Conservation (phyloP, 345 rosid genomes). For the Bruguiera gymnorhiza region DNA sequence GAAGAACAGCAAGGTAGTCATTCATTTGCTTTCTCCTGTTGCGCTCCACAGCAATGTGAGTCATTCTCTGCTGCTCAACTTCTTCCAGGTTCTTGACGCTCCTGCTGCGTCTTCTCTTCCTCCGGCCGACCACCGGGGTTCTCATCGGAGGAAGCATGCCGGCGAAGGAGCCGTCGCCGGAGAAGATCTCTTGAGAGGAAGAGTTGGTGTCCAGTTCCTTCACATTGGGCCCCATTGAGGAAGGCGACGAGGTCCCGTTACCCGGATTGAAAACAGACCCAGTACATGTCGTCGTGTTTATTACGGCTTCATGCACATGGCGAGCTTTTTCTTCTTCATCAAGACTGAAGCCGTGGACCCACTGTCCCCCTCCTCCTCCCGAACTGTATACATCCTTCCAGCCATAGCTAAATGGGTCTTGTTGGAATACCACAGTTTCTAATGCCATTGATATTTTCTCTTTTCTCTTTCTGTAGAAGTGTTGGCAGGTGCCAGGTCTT, state of each 20-base stretch:
- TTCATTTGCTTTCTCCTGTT: slow-evolving; percentile 75
- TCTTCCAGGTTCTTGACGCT: slow-evolving; percentile 43
- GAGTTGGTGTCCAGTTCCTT: slow-evolving; percentile 6
- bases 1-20: slow-evolving; percentile 52
- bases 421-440: slow-evolving; percentile 37
- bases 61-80: slow-evolving; percentile 62
- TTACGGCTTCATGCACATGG: slow-evolving; percentile 4
- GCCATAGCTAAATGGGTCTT: slow-evolving; percentile 26
- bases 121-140: slow-evolving; percentile 12
- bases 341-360: slow-evolving; percentile 14
- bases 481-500: too few species aligned
- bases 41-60: slow-evolving; percentile 69
- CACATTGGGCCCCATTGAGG: slow-evolving; percentile 6
- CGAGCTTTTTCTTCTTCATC: slow-evolving; percentile 6
- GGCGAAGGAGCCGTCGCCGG: slow-evolving; percentile 3
- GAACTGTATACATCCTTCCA: slow-evolving; percentile 9
- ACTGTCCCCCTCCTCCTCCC: neutral
- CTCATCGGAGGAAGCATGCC: slow-evolving; percentile 7
- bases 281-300: neutral
- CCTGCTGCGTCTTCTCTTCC: slow-evolving; percentile 44
- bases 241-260: neutral
- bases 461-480: neutral
- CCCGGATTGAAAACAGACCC: slow-evolving; percentile 20
- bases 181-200: slow-evolving; percentile 18
- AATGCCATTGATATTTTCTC: slow-evolving; percentile 20